Base-by-base conservation (phyloP, 192 early-diverging fungal species). In the Umbelopsis sp. region DNA sequence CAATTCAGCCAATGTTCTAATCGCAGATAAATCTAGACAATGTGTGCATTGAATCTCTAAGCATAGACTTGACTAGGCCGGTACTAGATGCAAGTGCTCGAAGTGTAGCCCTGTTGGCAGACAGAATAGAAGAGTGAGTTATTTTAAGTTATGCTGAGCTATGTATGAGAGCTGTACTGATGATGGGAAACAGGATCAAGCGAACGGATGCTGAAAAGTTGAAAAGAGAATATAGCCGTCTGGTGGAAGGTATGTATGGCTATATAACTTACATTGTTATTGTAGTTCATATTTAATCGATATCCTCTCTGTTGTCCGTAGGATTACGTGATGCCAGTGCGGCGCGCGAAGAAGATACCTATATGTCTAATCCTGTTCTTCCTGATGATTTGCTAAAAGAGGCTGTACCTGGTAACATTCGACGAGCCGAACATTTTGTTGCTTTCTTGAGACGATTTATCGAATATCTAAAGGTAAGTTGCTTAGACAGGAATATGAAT, bases 341-440 rank as follows among this genome's bases (percentile, higher is more conserved):
- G 41, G 83, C 89, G 12, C 79, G 95, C 41, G 93, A 95, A 51
- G 92, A 95, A 45, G 95, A 97, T 62, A 83, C 91, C 54, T 84
- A 95, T 36, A 87, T 99, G 91, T 86, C 95, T 1, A 99, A 97
- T 82, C 98, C 98, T 53, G 93, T 94, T 2, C 71, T 99, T 21
- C 96, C 98, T 0, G 94, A 97, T 74, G 95, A 97, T 73, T 84
- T 99, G 11, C 76, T 98, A 69, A 81, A 86, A 26, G 98, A 99
- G 72, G 94, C 95, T 1, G 91, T 99, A 11, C 98, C 98, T 2
- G 98, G 98, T 4, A 98, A 96, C 75, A 99, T 99, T 75, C 88
- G 98, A 54, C 85, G 92, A 45, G 98, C 98, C 16, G 97, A 99
- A 76, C 98, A 99, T 81, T 99, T 99, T 84, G 94, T 99, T 9